Evolutionary conservation across 2,329 filamentous ascomycete genomes (phyloP), one percentile per base, ranked within the genome.

Genomic region (Calonectria crousiana): DNA sequence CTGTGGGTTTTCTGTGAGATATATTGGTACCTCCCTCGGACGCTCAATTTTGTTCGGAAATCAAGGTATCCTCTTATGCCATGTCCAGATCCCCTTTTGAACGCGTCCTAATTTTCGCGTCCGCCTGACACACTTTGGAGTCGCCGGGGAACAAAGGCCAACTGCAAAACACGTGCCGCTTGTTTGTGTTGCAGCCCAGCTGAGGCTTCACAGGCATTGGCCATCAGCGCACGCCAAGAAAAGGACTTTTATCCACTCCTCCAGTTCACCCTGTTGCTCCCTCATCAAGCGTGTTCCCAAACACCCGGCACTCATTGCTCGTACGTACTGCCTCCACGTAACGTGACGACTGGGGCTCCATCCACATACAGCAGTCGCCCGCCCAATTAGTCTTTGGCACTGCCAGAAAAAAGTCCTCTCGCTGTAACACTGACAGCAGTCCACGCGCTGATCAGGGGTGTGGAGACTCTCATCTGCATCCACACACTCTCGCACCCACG

Each of bases 1-100:
- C 32, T 74, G 78, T 78, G 77, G 77, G 53, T 58, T 75, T 44
- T 47, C 77, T 80, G 78, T 70, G 77, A 79, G 79, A 81, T 81
- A 81, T 73, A 81, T 76, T 74, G 75, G 62, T 81, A 81, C 79
- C 34, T 60, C 1, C 0, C 3, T 16, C 4, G 16, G 26, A 1
- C 6, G 20, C 23, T n/a, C 13, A 30, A 13, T 6, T 26, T 23
- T 2, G 4, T 10, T 2, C 11, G 6, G 60, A 6, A 9, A 1
- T 0, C 0, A 4, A 72, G 18, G 79, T 81, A 66, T 23, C 38
- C 4, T 23, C 30, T 71, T 81, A 81, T 74, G 56, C 18, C 62
- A 66, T 44, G 71, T 30, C 47, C 67, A 73, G 72, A 72, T 75
- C 66, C 67, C 79, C 78, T 78, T 74, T 74, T 78, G 73, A 71